A percentile compares a stretch with the other conserved stretches of the same genome.
phyloP scores from a whole-genome alignment of 768 basidiomycete genomes.

The Daedaleopsis nitida region DNA sequence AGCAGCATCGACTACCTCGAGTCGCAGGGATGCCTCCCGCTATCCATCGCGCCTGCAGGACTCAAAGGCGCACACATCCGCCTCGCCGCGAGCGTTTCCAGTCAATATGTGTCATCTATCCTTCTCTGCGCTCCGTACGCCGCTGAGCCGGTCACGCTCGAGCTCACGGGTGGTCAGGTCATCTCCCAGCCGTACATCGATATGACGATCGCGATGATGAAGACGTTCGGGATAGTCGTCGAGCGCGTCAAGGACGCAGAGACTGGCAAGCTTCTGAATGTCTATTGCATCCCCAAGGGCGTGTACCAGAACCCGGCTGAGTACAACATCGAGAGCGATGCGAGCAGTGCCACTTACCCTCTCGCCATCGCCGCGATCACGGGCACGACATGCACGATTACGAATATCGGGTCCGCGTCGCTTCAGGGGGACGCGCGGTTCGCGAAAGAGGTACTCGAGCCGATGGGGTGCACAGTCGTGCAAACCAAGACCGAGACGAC shows the following conservation, averaged over 20 bases:
- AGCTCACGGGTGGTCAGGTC: conserved; percentile 91
- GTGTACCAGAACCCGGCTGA: conserved; percentile 74
- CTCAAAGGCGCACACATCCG: conserved; percentile 80
- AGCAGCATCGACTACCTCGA: conserved; percentile 79
- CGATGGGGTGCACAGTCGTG: conserved; percentile 91
- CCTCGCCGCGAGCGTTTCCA: conserved; percentile 92
- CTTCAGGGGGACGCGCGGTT: conserved; percentile 98
- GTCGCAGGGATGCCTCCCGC: conserved; percentile 81
- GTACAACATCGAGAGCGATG: conserved; percentile 95
- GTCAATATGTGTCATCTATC: conserved; percentile 98
- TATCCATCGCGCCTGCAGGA: conserved; percentile 82
- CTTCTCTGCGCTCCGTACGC: conserved; percentile 97
- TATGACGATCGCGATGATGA: conserved; percentile 99
- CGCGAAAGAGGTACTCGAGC: conserved; percentile 88
- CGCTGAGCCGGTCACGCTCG: conserved; percentile 74
- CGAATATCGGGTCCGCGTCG: conserved; percentile 87
- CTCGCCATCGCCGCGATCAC: conserved; percentile 97
- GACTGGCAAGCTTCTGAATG: conserved; percentile 66
- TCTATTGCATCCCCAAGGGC: conserved; percentile 86
- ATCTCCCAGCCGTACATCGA: conserved; percentile 99
- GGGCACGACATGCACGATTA: conserved; percentile 92
- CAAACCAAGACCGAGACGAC: conserved; percentile 91
- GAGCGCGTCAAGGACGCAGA: conserved; percentile 59
- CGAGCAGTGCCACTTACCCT: conserved; percentile 94
- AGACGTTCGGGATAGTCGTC: conserved; percentile 83